Evolutionary conservation across 2,329 filamentous ascomycete species (phyloP).

Genomic region (Colletotrichum theobromicola): DNA sequence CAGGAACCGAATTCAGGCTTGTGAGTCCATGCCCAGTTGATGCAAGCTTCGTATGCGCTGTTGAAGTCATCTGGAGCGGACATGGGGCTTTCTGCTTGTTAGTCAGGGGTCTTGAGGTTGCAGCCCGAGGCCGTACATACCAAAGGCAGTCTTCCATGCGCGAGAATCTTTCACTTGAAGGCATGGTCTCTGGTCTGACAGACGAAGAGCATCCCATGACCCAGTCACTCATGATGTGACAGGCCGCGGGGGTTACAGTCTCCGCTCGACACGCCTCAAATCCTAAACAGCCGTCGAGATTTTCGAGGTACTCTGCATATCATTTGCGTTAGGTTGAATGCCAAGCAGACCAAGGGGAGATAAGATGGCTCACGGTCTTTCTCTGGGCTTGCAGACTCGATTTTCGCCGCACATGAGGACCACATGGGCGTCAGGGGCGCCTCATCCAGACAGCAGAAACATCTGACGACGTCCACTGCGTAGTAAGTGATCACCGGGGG

Average conservation of each 20-base stretch:
- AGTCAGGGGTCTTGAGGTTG: not conserved
- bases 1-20: not conserved
- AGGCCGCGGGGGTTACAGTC: not conserved
- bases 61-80: not conserved
- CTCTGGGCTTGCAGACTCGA: not conserved
- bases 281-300: not conserved
- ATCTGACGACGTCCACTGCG: not conserved
- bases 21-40: not conserved
- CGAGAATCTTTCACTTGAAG: not conserved
- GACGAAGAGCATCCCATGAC: not conserved
- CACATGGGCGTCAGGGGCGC: not conserved
- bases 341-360: not conserved
- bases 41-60: not conserved
- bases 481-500: not conserved
- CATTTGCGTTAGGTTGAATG: not conserved
- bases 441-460: not conserved
- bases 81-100: not conserved
- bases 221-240: not conserved
- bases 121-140: not conserved
- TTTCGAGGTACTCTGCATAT: not conserved
- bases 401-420: not conserved
- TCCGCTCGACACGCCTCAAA: not conserved
- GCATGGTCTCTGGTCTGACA: not conserved
- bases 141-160: not conserved
- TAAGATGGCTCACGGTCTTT: not conserved